These are phyloP conservation scores for Hymenoscyphus fraxineus DNA, from an alignment of 2,329 filamentous ascomycete genomes.

Conservation along the genomic window DNA sequence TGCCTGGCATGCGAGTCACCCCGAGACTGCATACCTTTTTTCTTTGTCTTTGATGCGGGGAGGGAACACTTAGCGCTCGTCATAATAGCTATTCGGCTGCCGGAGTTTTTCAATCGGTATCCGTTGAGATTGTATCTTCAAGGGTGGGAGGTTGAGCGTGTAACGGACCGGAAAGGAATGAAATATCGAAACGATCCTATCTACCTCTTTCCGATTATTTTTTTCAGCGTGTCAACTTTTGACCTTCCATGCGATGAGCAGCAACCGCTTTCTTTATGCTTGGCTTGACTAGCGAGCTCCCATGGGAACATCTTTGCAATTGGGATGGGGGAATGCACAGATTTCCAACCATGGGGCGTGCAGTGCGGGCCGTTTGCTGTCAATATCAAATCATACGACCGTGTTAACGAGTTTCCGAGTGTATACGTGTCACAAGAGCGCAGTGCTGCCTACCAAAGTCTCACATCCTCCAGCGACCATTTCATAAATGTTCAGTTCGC, in stretches of 20 bases:
- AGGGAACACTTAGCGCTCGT: slow-evolving; percentile 12
- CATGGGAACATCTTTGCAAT: background rate
- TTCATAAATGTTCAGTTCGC: background rate
- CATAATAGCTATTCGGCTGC: slow-evolving; percentile 12
- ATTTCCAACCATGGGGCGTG: background rate
- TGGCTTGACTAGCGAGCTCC: background rate
- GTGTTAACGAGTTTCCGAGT: background rate
- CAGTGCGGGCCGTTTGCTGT: background rate
- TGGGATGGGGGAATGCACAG: background rate
- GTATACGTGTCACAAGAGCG: background rate
- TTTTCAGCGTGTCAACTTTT: slow-evolving; percentile 1
- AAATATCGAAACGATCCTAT: slow-evolving; percentile 4
- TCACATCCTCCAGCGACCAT: background rate
- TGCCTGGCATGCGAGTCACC: slow-evolving; percentile 12
- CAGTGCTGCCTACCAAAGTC: background rate
- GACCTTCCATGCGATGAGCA: background rate
- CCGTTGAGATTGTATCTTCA: slow-evolving; percentile 18
- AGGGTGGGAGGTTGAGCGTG: background rate
- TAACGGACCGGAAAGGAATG: background rate
- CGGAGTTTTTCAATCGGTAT: slow-evolving; percentile 8
- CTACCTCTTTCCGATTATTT: background rate
- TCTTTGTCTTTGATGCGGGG: slow-evolving; percentile 12
- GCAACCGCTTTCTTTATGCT: background rate
- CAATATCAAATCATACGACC: background rate
- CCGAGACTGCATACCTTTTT: slow-evolving; percentile 13